Percentiles rank a stretch among this genome's conserved stretches.
Conservation (phyloP, 2,329 filamentous ascomycete genomes). For the Alternaria novae-zelandiae region DNA sequence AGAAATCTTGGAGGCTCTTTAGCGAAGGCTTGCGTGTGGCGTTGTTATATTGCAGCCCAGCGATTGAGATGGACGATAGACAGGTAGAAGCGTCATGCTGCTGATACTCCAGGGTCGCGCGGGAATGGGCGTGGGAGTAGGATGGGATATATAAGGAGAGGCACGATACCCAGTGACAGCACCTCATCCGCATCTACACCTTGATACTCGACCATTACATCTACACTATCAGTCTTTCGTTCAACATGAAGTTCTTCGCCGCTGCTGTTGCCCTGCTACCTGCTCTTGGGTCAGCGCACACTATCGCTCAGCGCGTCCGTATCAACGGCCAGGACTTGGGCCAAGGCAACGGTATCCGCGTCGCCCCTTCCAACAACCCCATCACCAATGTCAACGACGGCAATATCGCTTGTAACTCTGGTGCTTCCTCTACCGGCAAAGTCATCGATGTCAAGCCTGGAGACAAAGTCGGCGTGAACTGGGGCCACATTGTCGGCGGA, state of each 20-base stretch:
- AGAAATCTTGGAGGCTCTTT: constrained; percentile 9
- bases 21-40: constrained; percentile 12
- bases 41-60: constrained; percentile 14
- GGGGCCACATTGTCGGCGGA: constrained; percentile 63
- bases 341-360: constrained; percentile 58
- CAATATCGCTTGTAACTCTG: constrained; percentile 57
- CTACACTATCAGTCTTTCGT: neutral
- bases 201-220: neutral
- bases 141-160: constrained; percentile 17
- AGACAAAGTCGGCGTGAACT: constrained; percentile 60
- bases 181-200: constrained; percentile 4
- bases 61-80: constrained; percentile 8
- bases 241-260: constrained; percentile 39
- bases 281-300: constrained; percentile 47
- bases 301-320: constrained; percentile 56
- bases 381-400: constrained; percentile 57
- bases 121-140: neutral
- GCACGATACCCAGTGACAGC: neutral
- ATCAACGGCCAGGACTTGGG: constrained; percentile 53
- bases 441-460: constrained; percentile 60
- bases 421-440: constrained; percentile 41
- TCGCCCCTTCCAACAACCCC: constrained; percentile 58
- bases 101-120: neutral
- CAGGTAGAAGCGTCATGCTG: neutral
- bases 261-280: constrained; percentile 36